Percentiles rank a stretch among this genome's conserved stretches.
Conservation (phyloP, 139 green algal species). For the Coelastrella sp. region DNA sequence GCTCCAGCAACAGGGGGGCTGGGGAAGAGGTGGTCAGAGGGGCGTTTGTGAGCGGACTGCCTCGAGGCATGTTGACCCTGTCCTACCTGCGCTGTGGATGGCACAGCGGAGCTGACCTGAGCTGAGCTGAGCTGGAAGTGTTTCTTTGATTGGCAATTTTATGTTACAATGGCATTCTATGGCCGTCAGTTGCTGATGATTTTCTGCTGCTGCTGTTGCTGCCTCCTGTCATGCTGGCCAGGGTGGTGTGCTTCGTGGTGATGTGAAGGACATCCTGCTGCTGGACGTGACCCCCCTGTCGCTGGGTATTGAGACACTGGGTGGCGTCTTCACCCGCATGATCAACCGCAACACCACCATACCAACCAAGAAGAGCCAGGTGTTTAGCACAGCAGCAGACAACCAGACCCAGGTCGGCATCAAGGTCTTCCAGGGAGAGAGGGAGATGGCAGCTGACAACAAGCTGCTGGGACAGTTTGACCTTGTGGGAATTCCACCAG, state of each 20-base stretch:
- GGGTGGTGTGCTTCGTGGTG: constrained; percentile 93
- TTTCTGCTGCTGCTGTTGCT: neutral
- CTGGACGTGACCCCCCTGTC: constrained; percentile 99
- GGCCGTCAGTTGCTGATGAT: neutral
- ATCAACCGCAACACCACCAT: constrained; percentile 99
- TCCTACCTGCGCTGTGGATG: too few relatives aligned
- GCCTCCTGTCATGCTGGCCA: constrained; percentile 1
- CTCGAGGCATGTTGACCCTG: too few relatives aligned
- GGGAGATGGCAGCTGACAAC: constrained; percentile 99
- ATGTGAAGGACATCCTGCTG: constrained; percentile 99
- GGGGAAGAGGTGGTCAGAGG: too few relatives aligned
- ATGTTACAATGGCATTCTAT: neutral
- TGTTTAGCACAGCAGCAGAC: constrained; percentile 97
- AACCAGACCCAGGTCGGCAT: constrained; percentile 99
- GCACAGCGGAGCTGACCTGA: neutral
- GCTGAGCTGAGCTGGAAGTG: neutral
- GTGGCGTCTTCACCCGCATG: constrained; percentile 98
- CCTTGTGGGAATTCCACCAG: constrained; percentile 95
- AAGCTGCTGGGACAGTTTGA: constrained; percentile 99
- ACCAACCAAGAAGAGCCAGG: constrained; percentile 97
- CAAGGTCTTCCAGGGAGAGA: constrained; percentile 99
- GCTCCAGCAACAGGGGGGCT: too few relatives aligned
- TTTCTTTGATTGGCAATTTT: neutral
- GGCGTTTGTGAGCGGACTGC: too few relatives aligned
- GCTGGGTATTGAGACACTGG: constrained; percentile 99